Evolutionary conservation across 208 protist species (phyloP).

Genomic region (Trypanosoma platydactyli): DNA sequence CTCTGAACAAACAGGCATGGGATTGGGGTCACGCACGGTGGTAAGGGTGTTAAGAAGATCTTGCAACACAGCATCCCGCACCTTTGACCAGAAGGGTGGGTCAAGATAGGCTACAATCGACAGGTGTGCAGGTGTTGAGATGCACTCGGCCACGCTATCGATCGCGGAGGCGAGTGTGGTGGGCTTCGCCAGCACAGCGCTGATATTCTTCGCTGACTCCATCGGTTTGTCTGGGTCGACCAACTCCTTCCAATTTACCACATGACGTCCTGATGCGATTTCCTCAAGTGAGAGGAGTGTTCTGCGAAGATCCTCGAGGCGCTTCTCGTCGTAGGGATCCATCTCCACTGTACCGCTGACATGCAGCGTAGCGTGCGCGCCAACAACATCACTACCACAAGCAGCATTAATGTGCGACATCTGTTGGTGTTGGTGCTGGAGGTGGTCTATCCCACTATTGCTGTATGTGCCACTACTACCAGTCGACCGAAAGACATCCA

Average conservation of each 20-base stretch:
- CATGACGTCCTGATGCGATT: constrained; percentile 29
- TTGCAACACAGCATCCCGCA: constrained; percentile 69
- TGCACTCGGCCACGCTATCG: constrained; percentile 36
- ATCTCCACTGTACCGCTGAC: constrained; percentile 26
- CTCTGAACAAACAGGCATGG: constrained; percentile 38
- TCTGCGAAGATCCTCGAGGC: constrained; percentile 33
- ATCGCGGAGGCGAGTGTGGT: constrained; percentile 24
- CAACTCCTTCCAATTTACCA: constrained; percentile 38
- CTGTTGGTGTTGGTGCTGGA: constrained; percentile 4
- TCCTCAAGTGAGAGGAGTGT: constrained; percentile 31
- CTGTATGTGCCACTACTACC: constrained; percentile 15
- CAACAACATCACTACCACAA: constrained; percentile 6
- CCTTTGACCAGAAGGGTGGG: constrained; percentile 31
- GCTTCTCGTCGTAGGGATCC: constrained; percentile 25
- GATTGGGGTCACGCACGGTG: constrained; percentile 6
- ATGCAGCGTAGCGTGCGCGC: constrained; percentile 20
- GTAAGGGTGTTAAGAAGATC: constrained; percentile 48
- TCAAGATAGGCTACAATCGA: constrained; percentile 47
- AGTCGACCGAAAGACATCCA: constrained; percentile 27
- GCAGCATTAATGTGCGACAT: not conserved
- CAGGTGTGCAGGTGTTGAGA: constrained; percentile 55
- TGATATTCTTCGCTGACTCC: constrained; percentile 30
- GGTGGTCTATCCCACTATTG: constrained; percentile 8
- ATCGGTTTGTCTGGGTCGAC: constrained; percentile 33
- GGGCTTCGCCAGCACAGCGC: constrained; percentile 20